Conservation (phyloP, 345 rosid species). For the Streptanthus diversifolius region DNA sequence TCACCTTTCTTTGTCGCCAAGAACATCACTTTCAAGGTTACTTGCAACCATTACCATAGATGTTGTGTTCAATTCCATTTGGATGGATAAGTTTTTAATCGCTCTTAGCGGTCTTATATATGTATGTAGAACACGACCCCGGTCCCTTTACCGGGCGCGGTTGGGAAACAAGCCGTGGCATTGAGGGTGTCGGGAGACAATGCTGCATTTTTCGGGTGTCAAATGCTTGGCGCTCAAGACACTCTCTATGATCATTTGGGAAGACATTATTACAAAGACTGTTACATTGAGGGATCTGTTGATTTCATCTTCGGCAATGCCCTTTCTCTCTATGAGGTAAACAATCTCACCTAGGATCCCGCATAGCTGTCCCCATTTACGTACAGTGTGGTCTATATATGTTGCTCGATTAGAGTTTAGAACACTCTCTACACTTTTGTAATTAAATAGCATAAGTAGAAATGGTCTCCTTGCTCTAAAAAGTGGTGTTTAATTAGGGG, state of each 20-base stretch:
- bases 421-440: not conserved
- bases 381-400: not conserved
- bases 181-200: constrained; percentile 88
- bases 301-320: constrained; percentile 95
- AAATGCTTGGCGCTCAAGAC: constrained; percentile 90
- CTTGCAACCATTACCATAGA: not conserved
- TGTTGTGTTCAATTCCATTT: not conserved
- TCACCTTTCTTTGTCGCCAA: constrained; percentile 86
- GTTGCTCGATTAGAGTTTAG: not conserved
- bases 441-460: too few relatives aligned
- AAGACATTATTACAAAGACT: constrained; percentile 92
- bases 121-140: constrained; percentile 75
- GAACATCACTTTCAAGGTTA: constrained; percentile 89
- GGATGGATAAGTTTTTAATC: not conserved
- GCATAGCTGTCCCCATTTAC: not conserved
- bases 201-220: constrained; percentile 74
- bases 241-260: constrained; percentile 89
- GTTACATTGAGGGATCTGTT: constrained; percentile 90
- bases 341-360: not conserved
- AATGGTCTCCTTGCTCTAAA: not conserved
- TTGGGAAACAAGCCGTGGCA: constrained; percentile 93
- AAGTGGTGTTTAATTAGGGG: constrained; percentile 41
- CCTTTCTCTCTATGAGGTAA: constrained; percentile 88
- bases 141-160: constrained; percentile 77
- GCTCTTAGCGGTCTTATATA: not conserved